Base-by-base conservation (phyloP, 257 asterid genomes). In the Datura wrightii region DNA sequence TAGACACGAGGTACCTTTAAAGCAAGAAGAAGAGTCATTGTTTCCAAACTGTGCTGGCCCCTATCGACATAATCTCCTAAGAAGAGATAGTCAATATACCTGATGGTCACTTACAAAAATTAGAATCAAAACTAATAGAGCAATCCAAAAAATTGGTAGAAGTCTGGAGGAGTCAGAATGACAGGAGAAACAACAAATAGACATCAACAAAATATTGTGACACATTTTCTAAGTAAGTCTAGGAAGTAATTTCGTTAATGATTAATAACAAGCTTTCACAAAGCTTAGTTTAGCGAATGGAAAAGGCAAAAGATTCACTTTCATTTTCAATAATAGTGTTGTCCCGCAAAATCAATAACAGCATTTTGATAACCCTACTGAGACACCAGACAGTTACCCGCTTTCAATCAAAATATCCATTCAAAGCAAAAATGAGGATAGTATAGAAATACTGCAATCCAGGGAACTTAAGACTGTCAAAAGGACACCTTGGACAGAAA, bases 41-140 rank as follows among this genome's bases (percentile, higher is more conserved):
- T 94, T 85, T 97, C 99, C 96, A 97, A 88, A 91, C 99, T 97
- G 89, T 97, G 99, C 82, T 97, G 99, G 80, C 99, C 99, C 54
- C 99, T 97, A 86, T 97, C 99, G 89, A 96, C 99, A 89, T 96
- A 96, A 91, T 96, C 99, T 86, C 99, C 99, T 94, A 96, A 86
- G 92, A 96, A 97, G 87, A 97, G 97, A 89, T 97, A 95, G 87
- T 97, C 99, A 80, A 97, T 94, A 86, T 97, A 97, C 85, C 99
- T 97, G 94, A 87, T 46, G 83, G 83, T 83, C 86, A 91, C 87
- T 85, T 44, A 54, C 54, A 56, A 14, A 82, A 55, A 85, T 90
- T 86, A 89, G 92, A 74, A 85, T 83, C 79, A 72, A 60, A 83
- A 52, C 13, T 53, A 50, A 14, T n/a, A 78, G 65, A 78, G 52